Evolutionary conservation across 2,329 filamentous ascomycete species (phyloP).

Genomic region (Gaeumannomyces sp.): DNA sequence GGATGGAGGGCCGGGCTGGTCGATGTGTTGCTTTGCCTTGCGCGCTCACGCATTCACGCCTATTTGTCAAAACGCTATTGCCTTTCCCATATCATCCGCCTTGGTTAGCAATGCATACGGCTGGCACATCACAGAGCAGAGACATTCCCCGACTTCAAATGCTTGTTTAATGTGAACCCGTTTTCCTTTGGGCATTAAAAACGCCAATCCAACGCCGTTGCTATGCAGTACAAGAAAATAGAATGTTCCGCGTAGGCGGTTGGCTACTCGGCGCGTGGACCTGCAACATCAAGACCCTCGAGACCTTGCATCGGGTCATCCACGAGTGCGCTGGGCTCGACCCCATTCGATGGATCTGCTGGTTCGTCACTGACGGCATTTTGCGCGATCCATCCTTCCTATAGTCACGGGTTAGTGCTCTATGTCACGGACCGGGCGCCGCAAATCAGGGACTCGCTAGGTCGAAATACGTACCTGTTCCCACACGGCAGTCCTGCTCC

Average conservation of each 20-base stretch:
- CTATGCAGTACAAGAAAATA: conserved; percentile 30
- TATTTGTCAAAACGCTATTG: neutral
- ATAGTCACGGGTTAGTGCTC: conserved; percentile 16
- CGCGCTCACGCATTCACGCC: neutral
- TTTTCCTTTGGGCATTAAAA: conserved; percentile 6
- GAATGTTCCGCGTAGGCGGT: conserved; percentile 17
- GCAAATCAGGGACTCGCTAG: conserved; percentile 4
- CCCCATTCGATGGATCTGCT: conserved; percentile 44
- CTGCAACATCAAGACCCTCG: conserved; percentile 88
- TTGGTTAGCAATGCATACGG: neutral
- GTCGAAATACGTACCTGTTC: conserved; percentile 65
- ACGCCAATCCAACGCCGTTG: conserved; percentile 35
- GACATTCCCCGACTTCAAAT: neutral
- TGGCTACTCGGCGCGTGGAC: conserved; percentile 66
- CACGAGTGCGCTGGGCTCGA: conserved; percentile 37
- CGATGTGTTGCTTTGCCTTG: neutral
- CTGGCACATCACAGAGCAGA: neutral
- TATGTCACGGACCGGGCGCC: neutral
- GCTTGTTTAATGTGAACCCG: neutral
- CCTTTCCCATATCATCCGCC: neutral
- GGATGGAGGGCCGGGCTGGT: neutral
- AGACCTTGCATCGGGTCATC: conserved; percentile 94
- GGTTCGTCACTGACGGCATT: conserved; percentile 80
- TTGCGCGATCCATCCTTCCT: conserved; percentile 93
- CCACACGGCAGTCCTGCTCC: conserved; percentile 93